Percentiles rank a stretch among this genome's conserved stretches.
Evolutionary conservation across 805 yeast genomes (phyloP).

Genomic region (Wickerhamiella australiensis): DNA sequence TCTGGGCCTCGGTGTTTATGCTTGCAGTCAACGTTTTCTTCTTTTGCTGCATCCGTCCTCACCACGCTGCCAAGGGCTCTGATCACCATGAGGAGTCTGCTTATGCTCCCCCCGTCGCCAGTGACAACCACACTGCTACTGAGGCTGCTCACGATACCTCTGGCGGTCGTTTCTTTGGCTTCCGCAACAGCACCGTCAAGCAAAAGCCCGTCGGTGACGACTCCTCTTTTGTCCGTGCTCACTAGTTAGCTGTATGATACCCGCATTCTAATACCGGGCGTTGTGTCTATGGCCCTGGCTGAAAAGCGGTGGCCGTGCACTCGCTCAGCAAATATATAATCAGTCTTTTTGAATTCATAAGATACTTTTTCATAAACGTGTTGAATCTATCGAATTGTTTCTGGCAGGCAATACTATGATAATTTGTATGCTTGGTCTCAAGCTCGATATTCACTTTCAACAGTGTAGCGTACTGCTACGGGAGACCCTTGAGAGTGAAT

Average conservation of each 20-base stretch:
- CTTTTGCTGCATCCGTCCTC: conserved; percentile 32
- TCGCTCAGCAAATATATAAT: neutral
- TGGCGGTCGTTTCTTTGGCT: conserved; percentile 11
- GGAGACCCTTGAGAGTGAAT: too few species aligned
- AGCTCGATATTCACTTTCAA: too few species aligned
- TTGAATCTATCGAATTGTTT: too few species aligned
- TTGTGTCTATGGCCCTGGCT: neutral
- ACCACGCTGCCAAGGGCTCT: neutral
- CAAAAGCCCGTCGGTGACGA: conserved; percentile 17
- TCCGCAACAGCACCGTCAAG: conserved; percentile 3
- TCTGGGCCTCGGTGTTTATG: conserved; percentile 45
- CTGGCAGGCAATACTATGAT: too few species aligned
- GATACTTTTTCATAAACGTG: neutral
- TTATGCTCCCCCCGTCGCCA: conserved; percentile 3
- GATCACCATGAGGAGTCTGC: conserved; percentile 1
- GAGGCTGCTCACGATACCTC: conserved; percentile 6
- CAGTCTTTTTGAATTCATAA: neutral
- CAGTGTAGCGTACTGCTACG: too few species aligned
- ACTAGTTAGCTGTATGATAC: conserved; percentile 5
- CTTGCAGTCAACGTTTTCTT: conserved; percentile 25
- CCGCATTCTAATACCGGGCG: conserved; percentile 11
- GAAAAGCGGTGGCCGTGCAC: neutral
- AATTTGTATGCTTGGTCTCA: too few species aligned
- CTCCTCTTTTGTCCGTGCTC: conserved; percentile 23
- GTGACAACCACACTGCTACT: neutral